Evolutionary conservation across 116 monocot species (phyloP).

Genomic region (Posidonia oceanica): DNA sequence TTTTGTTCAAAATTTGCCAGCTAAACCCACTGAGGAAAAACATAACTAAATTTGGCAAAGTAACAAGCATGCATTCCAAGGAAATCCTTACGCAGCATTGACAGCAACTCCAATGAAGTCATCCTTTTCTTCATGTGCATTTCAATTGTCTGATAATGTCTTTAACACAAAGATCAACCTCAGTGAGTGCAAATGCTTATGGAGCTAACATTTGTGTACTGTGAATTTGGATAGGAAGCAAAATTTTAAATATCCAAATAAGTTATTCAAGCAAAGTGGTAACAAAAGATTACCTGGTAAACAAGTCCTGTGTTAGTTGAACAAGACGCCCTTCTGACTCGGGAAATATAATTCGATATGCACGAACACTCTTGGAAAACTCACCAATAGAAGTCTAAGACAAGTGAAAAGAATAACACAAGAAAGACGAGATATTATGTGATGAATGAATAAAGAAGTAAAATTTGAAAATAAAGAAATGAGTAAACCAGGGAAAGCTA

Average conservation of each 20-base stretch:
- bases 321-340: constrained; percentile 81
- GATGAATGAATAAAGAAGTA: background rate
- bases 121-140: constrained; percentile 40
- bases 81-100: constrained; percentile 59
- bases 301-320: constrained; percentile 68
- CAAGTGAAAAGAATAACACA: background rate
- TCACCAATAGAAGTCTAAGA: constrained; percentile 61
- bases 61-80: background rate
- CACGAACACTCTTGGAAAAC: constrained; percentile 70
- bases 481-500: too few relatives aligned
- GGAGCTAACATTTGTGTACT: too few relatives aligned
- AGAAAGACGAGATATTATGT: background rate
- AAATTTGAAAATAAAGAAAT: background rate
- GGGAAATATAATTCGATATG: constrained; percentile 96
- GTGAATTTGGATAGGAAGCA: too few relatives aligned
- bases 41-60: background rate
- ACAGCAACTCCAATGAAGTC: constrained; percentile 50
- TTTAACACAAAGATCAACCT: constrained; percentile 24
- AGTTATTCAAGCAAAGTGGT: background rate
- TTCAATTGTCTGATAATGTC: constrained; percentile 50
- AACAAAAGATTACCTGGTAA: constrained; percentile 51
- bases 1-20: too few relatives aligned
- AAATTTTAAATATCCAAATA: background rate
- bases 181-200: background rate
- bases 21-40: too few relatives aligned